Evolutionary conservation across 2,329 filamentous ascomycete genomes (phyloP), one percentile per base, ranked within the genome.

Genomic region (Epicoccum nigrum): DNA sequence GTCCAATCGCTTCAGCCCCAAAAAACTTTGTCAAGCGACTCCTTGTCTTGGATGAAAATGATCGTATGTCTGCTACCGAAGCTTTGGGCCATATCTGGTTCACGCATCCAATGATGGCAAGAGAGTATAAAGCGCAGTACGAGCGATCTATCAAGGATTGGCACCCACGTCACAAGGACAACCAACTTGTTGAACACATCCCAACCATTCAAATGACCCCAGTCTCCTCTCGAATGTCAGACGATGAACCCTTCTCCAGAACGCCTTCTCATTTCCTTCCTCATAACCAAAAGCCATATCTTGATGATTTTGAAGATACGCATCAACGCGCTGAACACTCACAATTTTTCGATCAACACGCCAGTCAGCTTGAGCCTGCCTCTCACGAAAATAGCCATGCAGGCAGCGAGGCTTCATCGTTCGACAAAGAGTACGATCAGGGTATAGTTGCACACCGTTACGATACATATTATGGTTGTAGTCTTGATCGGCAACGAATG

Each of bases 81-180:
- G 82, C 83, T 3, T 62, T 86, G 25, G 46, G 64, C 8, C 82
- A 86, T 66, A 47, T 61, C 8, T 87, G 84, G 84, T 83, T 87
- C 58, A 77, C 77, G 1, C 79, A 82, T 58, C 66, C 71, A n/a
- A 59, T 67, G 7, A 78, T 83, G 62, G 74, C 69, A 16, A 63
- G 64, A 12, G 75, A 79, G 15, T 78, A 83, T 46, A 73, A 81
- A 23, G 74, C 73, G 1, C 65, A 82, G 3, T 85, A 85, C 56
- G 43, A 75, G 48, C 73, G 76, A 31, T 75, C 79, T 0, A 77
- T 79, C 48, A 63, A 67, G 27, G 72, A 77, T 45, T 86, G 83
- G 83, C 65, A 67, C 45, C 81, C 80, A n/a, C 71, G 72, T 3
- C 48, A 50, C 16, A 65, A 60, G 21, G 48, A 60, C 8, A 54